Percentiles rank a stretch among this genome's conserved stretches.
Evolutionary conservation across 2,329 filamentous ascomycete species (phyloP).

Genomic region (Aspergillus flavus): DNA sequence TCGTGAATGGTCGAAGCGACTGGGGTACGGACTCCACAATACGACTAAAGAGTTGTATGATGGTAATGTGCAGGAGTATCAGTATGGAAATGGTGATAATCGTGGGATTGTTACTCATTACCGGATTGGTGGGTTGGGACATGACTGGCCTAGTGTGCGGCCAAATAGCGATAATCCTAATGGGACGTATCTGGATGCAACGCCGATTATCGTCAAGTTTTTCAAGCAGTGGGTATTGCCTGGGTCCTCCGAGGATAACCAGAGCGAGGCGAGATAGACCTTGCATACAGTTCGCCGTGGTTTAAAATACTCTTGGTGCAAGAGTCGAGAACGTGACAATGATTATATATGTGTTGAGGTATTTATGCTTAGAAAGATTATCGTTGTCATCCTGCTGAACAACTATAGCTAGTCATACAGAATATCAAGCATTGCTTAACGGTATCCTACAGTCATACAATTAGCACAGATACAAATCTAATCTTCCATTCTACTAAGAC

Average conservation of each 20-base stretch:
- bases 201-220: constrained; percentile 24
- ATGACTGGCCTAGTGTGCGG: constrained; percentile 25
- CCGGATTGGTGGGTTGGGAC: constrained; percentile 17
- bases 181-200: constrained; percentile 23
- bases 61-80: constrained; percentile 12
- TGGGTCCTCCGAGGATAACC: too few relatives aligned
- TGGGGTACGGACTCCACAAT: constrained; percentile 23
- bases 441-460: too few relatives aligned
- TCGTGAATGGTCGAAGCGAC: constrained; percentile 25
- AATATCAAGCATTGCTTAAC: too few relatives aligned
- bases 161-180: constrained; percentile 21
- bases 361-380: neutral
- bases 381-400: too few relatives aligned
- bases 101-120: constrained; percentile 19
- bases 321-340: neutral
- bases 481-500: too few relatives aligned
- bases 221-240: constrained; percentile 16
- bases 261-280: rapidly evolving
- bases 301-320: neutral
- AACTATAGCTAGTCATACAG: neutral
- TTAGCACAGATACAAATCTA: too few relatives aligned
- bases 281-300: neutral
- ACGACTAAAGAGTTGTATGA: constrained; percentile 5
- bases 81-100: constrained; percentile 8
- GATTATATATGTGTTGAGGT: neutral